Percentiles rank a stretch among this genome's conserved stretches.
Evolutionary conservation across 176 grass and related monocot genomes (phyloP).

Genomic region (Oryza glaberrima): DNA sequence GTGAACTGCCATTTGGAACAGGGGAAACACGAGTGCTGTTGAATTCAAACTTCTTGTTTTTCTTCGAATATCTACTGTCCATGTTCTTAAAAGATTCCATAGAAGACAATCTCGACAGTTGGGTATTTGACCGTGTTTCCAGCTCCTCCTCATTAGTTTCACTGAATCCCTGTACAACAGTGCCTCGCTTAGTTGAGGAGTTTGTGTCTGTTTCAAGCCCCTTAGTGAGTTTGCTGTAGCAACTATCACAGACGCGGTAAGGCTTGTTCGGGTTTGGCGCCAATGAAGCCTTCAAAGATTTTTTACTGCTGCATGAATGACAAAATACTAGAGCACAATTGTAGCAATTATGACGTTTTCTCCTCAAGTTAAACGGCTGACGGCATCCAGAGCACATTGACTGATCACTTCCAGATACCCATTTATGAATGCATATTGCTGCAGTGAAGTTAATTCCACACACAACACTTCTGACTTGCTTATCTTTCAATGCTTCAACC

Average conservation of each 20-base stretch:
- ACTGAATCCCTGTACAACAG: slow-evolving; percentile 53
- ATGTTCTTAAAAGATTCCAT: slow-evolving; percentile 78
- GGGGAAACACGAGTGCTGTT: slow-evolving; percentile 88
- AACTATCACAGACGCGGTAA: slow-evolving; percentile 87
- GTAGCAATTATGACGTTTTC: slow-evolving; percentile 98
- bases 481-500: slow-evolving; percentile 97
- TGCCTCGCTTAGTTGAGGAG: slow-evolving; percentile 62
- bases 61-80: slow-evolving; percentile 77
- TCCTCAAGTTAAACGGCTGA: slow-evolving; percentile 94
- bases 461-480: slow-evolving; percentile 94
- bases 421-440: slow-evolving; percentile 99
- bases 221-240: slow-evolving; percentile 85
- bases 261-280: slow-evolving; percentile 96
- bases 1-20: slow-evolving; percentile 79
- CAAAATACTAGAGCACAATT: slow-evolving; percentile 96
- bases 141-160: slow-evolving; percentile 71
- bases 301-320: slow-evolving; percentile 95
- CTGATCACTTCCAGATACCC: slow-evolving; percentile 94
- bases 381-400: slow-evolving; percentile 98
- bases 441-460: slow-evolving; percentile 98
- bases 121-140: slow-evolving; percentile 70
- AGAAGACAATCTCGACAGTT: slow-evolving; percentile 86
- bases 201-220: slow-evolving; percentile 59
- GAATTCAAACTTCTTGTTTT: slow-evolving; percentile 97
- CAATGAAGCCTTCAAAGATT: slow-evolving; percentile 87